Conservation (phyloP, 441 rosid species). For the Populus hybrid region DNA sequence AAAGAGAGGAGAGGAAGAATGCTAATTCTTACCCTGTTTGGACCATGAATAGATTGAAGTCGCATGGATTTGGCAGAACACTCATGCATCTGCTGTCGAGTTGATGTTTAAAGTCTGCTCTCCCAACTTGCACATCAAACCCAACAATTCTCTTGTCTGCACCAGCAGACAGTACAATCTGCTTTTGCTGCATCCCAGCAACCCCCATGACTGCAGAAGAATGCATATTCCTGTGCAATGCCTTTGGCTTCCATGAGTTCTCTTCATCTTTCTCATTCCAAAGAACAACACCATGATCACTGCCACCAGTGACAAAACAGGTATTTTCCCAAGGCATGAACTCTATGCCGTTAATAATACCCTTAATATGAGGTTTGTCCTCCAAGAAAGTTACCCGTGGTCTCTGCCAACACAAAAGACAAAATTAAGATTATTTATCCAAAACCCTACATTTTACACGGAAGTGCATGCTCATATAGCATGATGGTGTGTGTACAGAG, state of each 20-base stretch:
- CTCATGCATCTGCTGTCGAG: conserved; percentile 95
- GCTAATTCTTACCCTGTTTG: conserved; percentile 73
- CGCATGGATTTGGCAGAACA: conserved; percentile 83
- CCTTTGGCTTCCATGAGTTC: conserved; percentile 71
- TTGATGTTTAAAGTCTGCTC: conserved; percentile 74
- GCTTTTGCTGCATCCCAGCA: conserved; percentile 81
- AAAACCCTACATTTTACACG: neutral
- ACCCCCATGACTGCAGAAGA: conserved; percentile 97
- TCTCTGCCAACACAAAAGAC: conserved; percentile 45
- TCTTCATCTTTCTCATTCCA: conserved; percentile 71
- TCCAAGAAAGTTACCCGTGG: conserved; percentile 62
- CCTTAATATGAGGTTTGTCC: conserved; percentile 83
- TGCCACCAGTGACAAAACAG: conserved; percentile 83
- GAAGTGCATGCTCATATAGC: neutral
- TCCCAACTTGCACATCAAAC: conserved; percentile 64
- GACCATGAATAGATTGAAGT: conserved; percentile 92
- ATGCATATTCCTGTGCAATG: conserved; percentile 70
- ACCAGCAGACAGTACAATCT: conserved; percentile 75
- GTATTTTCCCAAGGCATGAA: conserved; percentile 84
- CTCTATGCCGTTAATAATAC: conserved; percentile 70
- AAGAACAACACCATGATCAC: conserved; percentile 79
- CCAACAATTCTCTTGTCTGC: conserved; percentile 81
- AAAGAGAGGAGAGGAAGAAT: neutral
- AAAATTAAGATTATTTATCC: conserved; percentile 2
- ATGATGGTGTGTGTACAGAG: neutral